phyloP scores from a whole-genome alignment of 768 basidiomycete species.

The Boletus speciosus region DNA sequence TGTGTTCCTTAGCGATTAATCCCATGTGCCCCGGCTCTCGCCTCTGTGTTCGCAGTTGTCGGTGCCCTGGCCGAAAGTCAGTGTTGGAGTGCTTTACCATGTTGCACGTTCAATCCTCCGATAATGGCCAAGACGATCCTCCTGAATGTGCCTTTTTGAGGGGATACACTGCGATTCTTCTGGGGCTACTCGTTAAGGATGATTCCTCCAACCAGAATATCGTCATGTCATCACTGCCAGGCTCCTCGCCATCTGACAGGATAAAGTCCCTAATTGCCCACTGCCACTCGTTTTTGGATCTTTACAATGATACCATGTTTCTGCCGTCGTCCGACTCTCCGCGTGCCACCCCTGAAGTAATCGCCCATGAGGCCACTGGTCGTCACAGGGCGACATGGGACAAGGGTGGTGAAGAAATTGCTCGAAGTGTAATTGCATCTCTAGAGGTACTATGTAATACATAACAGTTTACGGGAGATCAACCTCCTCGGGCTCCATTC shows the following conservation, averaged over 20 bases:
- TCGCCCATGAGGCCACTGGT: neutral
- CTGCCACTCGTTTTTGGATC: slow-evolving; percentile 39
- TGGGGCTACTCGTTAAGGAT: slow-evolving; percentile 48
- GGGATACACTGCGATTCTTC: slow-evolving; percentile 72
- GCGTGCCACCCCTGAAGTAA: slow-evolving; percentile 6
- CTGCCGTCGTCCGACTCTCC: slow-evolving; percentile 18
- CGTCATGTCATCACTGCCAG: slow-evolving; percentile 35
- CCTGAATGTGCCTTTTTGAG: slow-evolving; percentile 54
- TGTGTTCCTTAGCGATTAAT: slow-evolving; percentile 43
- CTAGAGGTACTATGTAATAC: slow-evolving; percentile 35
- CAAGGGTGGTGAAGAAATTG: slow-evolving; percentile 41
- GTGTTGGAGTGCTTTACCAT: slow-evolving; percentile 49
- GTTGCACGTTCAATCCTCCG: slow-evolving; percentile 44
- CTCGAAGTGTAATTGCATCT: slow-evolving; percentile 50
- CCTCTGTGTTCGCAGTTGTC: slow-evolving; percentile 50
- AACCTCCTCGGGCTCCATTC: slow-evolving; percentile 1
- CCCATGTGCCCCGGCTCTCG: slow-evolving; percentile 48
- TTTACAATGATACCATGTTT: slow-evolving; percentile 37
- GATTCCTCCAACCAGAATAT: slow-evolving; percentile 30
- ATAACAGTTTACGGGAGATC: slow-evolving; percentile 20
- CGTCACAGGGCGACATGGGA: slow-evolving; percentile 17
- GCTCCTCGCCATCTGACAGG: slow-evolving; percentile 26
- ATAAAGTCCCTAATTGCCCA: slow-evolving; percentile 34
- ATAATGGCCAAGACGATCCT: slow-evolving; percentile 10
- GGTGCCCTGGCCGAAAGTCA: slow-evolving; percentile 43